Evolutionary conservation across 441 rosid species (phyloP).

Genomic region (Croton laevigatus): DNA sequence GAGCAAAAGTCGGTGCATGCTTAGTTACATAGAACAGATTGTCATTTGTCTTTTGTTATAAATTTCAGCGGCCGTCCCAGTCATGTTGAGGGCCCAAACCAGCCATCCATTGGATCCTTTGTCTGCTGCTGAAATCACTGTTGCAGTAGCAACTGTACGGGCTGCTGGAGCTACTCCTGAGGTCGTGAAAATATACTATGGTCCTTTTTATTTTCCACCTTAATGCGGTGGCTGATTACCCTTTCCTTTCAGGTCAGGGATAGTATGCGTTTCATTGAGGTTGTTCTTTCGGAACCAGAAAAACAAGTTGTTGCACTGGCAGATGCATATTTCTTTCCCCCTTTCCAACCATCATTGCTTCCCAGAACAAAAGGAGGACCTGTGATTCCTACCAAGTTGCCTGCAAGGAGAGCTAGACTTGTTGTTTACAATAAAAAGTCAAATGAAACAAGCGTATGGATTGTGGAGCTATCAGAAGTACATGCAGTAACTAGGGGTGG

Average conservation of each 20-base stretch:
- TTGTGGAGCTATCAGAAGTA: constrained; percentile 75
- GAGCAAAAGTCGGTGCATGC: constrained; percentile 8
- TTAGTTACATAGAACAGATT: neutral
- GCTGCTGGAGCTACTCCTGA: constrained; percentile 91
- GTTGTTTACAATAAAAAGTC: constrained; percentile 73
- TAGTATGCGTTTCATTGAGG: constrained; percentile 82
- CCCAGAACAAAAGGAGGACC: constrained; percentile 78
- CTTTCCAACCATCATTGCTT: constrained; percentile 81
- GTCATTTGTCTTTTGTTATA: constrained; percentile 16
- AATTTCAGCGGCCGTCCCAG: constrained; percentile 44
- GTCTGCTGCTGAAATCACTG: constrained; percentile 78
- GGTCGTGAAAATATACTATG: constrained; percentile 36
- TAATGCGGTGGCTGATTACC: constrained; percentile 9
- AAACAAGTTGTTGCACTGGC: constrained; percentile 79
- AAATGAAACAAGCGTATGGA: constrained; percentile 78
- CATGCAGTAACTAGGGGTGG: constrained; percentile 90
- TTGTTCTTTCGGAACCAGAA: constrained; percentile 67
- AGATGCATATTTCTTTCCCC: constrained; percentile 89
- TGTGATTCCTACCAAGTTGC: constrained; percentile 72
- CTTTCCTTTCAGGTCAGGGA: constrained; percentile 62
- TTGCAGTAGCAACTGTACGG: constrained; percentile 86
- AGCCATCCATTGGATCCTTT: constrained; percentile 84
- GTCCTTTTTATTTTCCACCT: neutral
- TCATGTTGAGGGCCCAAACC: constrained; percentile 69
- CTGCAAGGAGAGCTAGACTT: constrained; percentile 74